Evolutionary conservation across 2,329 filamentous ascomycete genomes (phyloP), one percentile per base, ranked within the genome.

Genomic region (Elsinoe arachidis): DNA sequence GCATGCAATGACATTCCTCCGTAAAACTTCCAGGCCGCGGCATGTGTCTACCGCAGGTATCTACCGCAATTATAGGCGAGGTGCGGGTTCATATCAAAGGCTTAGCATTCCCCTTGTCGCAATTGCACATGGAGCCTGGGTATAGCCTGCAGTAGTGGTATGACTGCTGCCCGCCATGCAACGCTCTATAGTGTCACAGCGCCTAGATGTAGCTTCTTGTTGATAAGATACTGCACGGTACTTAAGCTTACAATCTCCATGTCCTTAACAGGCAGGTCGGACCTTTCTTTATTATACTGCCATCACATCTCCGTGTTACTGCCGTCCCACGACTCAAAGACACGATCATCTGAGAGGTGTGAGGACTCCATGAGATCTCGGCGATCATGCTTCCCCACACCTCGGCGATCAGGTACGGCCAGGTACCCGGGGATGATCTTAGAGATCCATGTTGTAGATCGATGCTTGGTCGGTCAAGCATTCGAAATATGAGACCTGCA

Each of bases 371-470:
- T 17, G 5, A 39, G 14, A 39, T 17, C 15, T 39, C 37, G 37
- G 37, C 37, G 37, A 39, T 39, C 12, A 39, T 6, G n/a, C 26
- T 46, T 46, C 41, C 41, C 41, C 21, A 46, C 41, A 46, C 41
- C 26, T 46, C 41, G 41, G 41, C 41, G 41, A 46, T 46, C 41
- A 46, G 41, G 41, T 30, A 30, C 41, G 41, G 41, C 41, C 41
- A 26, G 41, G 41, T 46, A 46, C 41, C 41, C 41, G 41, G 41
- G 19, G 41, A 14, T 17, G 41, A 46, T 46, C 17, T 19, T 14
- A 46, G 12, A 46, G 41, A 46, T 46, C 41, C 41, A 46, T 46
- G 41, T 23, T 46, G 41, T 46, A 23, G 41, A 46, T 46, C 41
- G 41, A 46, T 23, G 41, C 41, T 46, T 46, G 41, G 21, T 46